Evolutionary conservation across 179 eudicot species (phyloP), one percentile per base, ranked within the genome.

Genomic region (Pouteria campechiana): DNA sequence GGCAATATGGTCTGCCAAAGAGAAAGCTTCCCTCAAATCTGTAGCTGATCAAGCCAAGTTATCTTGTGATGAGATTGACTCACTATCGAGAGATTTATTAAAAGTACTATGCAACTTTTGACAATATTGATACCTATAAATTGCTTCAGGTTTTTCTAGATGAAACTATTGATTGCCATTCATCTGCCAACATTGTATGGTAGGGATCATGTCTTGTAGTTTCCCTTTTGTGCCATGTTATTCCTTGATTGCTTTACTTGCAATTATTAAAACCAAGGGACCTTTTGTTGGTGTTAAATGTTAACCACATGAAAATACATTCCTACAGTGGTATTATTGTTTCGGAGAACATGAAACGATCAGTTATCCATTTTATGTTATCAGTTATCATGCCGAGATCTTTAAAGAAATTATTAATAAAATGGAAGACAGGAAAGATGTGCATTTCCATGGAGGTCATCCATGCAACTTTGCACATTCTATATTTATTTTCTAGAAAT

Each of bases 1-100:
- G 64, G 98, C 85, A 15, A 72, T 90, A 64, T 77, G 96, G 87
- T 60, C 63, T 20, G 70, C 92, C 4, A 86, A 70, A 74, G 98
- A 90, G 69, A 90, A 70, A 73, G 86, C 82, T 60, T 74, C 94
- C 12, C 24, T 75, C 60, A 70, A 74, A 74, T 71, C 79, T 58
- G 77, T 82, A 31, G 78, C 70, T 51, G 78, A 65, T 20, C 77
- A 79, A 60, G 49, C 77, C 45, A 65, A 44, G 46, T 43, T 23
- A 15, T 59, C 70, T 56, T 61, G 52, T 55, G 60, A 59, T 46
- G 90, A 86, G 60, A 60, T 75, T 41, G 51, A 40, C 20, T 44
- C 58, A 32, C 60, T 90, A 54, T 64, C 80, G 25, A 28, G 59
- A 47, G 74, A 68, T 55, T 65, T 73, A 40, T 61, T 67, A 36